Evolutionary conservation across 129 eudicot species (phyloP).

Genomic region (Logfia minima): DNA sequence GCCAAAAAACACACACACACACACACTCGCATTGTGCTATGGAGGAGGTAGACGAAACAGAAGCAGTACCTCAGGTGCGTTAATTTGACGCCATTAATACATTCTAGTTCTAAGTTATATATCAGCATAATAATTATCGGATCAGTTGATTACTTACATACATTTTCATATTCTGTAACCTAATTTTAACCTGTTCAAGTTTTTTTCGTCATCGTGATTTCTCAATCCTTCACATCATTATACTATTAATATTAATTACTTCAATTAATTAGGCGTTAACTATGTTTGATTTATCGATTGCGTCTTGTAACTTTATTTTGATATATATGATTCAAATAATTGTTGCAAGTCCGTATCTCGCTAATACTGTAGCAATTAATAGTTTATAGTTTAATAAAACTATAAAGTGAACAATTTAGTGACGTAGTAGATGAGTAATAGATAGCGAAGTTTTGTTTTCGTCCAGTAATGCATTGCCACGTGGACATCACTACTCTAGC

Average conservation of each 20-base stretch:
- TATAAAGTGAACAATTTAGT: background rate
- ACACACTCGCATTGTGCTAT: slow-evolving; percentile 13
- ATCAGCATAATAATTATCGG: background rate
- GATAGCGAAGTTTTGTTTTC: background rate
- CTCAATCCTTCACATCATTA: background rate
- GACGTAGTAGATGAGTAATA: background rate
- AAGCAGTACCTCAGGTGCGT: slow-evolving; percentile 49
- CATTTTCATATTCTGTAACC: slow-evolving; percentile 6
- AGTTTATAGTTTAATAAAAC: background rate
- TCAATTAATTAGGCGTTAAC: background rate
- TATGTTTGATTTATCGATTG: background rate
- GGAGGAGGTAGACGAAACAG: slow-evolving; percentile 71
- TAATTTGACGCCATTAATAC: background rate
- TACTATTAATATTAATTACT: background rate
- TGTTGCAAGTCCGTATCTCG: background rate
- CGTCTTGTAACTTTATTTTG: background rate
- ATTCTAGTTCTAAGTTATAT: background rate
- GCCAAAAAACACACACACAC: background rate
- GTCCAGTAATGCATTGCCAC: slow-evolving; percentile 10
- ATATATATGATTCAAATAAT: background rate
- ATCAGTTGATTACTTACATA: slow-evolving; percentile 13
- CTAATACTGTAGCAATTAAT: background rate
- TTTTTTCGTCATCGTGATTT: background rate
- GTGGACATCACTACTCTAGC: background rate
- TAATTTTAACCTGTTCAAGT: background rate